phyloP scores from a whole-genome alignment of 306 rosid genomes.

The Fragaria iinumae region DNA sequence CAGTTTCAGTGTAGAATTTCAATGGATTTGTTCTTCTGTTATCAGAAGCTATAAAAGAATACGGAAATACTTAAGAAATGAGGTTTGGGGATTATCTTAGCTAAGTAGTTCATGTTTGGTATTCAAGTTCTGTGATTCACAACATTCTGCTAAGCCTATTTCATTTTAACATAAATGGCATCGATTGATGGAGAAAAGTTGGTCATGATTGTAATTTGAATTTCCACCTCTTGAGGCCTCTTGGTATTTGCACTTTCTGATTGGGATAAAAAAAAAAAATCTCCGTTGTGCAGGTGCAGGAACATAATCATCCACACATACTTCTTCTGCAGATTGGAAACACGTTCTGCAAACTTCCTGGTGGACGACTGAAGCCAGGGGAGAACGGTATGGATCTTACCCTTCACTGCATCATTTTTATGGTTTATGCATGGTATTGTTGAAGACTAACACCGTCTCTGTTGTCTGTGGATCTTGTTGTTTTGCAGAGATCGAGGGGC shows the following conservation, averaged over 20 bases:
- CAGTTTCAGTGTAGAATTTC: no score
- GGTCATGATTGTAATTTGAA: no score
- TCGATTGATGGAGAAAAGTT: no score
- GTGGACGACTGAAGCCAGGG: conserved; percentile 98
- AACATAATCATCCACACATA: conserved; percentile 97
- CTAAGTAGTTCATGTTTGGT: no score
- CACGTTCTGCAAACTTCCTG: conserved; percentile 98
- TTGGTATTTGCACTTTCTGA: conserved; percentile 13
- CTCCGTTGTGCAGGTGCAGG: conserved; percentile 77
- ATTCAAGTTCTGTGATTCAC: no score
- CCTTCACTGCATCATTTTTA: background rate
- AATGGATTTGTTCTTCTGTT: no score
- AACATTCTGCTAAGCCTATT: no score
- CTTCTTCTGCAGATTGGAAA: conserved; percentile 97
- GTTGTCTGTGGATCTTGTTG: conserved; percentile 8
- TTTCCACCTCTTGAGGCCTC: no score
- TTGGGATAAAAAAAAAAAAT: background rate
- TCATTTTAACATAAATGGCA: no score
- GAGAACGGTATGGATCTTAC: conserved; percentile 70
- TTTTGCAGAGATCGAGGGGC: conserved; percentile 77
- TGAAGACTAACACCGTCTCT: background rate
- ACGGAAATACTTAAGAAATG: no score
- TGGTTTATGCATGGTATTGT: background rate
- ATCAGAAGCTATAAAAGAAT: no score
- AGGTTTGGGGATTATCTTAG: no score